phyloP scores from a whole-genome alignment of 1,139 yeast species.

The Diutina mesorugosa region DNA sequence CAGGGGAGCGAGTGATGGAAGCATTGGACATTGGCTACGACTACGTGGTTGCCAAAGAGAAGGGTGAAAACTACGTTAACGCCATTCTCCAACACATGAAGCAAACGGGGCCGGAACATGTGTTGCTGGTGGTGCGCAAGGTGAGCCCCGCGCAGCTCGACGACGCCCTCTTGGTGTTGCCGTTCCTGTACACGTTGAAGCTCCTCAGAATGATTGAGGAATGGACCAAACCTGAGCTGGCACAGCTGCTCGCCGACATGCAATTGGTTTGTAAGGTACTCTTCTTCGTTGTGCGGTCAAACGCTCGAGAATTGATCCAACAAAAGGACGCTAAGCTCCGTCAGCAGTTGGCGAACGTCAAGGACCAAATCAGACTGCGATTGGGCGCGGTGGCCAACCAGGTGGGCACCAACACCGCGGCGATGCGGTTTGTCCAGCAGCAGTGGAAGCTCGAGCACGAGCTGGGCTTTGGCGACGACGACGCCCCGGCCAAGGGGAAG shows the following conservation, averaged over 20 bases:
- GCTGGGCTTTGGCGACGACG: slow-evolving; percentile 59
- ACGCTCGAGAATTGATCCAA: slow-evolving; percentile 61
- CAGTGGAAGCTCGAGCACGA: slow-evolving; percentile 76
- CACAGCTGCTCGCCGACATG: slow-evolving; percentile 29
- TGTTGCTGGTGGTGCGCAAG: slow-evolving; percentile 52
- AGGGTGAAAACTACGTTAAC: slow-evolving; percentile 31
- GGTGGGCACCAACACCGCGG: slow-evolving; percentile 82
- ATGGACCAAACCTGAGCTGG: slow-evolving; percentile 48
- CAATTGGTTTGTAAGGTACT: slow-evolving; percentile 63
- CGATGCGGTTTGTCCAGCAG: slow-evolving; percentile 55
- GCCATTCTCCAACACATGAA: slow-evolving; percentile 61
- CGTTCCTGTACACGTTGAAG: slow-evolving; percentile 71
- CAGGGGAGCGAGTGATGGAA: slow-evolving; percentile 89
- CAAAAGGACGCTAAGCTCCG: slow-evolving; percentile 54
- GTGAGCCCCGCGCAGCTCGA: slow-evolving; percentile 80
- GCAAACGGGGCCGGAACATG: slow-evolving; percentile 65
- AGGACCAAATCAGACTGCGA: slow-evolving; percentile 39
- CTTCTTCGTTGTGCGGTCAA: slow-evolving; percentile 57
- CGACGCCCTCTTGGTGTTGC: slow-evolving; percentile 82
- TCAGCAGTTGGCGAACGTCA: slow-evolving; percentile 45
- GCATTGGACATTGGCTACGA: slow-evolving; percentile 75
- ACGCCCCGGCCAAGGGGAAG: not conserved
- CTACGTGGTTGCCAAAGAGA: slow-evolving; percentile 50
- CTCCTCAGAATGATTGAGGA: slow-evolving; percentile 60
- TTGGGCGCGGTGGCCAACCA: slow-evolving; percentile 40